These are phyloP conservation scores for Thalassiosira exigua DNA, from an alignment of 352 stramenopile genomes.

Conservation along the genomic window DNA sequence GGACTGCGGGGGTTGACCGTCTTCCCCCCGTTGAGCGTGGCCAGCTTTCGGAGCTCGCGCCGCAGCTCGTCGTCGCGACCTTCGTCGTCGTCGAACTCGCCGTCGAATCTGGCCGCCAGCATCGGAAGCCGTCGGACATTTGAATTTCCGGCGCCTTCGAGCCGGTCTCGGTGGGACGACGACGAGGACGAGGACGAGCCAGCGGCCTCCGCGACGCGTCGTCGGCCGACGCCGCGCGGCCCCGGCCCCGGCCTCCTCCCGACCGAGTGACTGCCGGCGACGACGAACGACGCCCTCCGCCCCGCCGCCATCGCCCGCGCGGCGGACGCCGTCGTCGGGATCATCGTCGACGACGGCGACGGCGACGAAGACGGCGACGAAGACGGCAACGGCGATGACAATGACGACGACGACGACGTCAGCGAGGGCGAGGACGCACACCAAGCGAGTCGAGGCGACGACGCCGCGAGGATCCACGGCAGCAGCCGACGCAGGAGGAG, in stretches of 20 bases:
- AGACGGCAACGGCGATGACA: neutral
- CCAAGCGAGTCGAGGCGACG: too few relatives aligned
- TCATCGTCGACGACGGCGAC: neutral
- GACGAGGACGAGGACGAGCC: neutral
- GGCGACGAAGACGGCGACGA: neutral
- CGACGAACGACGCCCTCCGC: too few relatives aligned
- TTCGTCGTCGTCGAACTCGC: neutral
- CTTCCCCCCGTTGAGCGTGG: conserved; percentile 29
- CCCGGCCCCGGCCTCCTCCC: too few relatives aligned
- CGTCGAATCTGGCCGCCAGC: neutral
- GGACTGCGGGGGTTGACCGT: conserved; percentile 46
- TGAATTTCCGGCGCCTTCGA: neutral
- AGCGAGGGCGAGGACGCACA: too few relatives aligned
- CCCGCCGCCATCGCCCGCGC: too few relatives aligned
- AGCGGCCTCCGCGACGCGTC: too few relatives aligned
- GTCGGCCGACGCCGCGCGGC: too few relatives aligned
- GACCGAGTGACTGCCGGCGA: too few relatives aligned
- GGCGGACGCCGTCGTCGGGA: neutral
- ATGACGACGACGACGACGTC: conserved; percentile 1
- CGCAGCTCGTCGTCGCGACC: conserved; percentile 1
- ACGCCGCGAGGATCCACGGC: too few relatives aligned
- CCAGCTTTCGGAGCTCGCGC: conserved; percentile 4
- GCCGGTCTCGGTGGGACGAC: neutral
- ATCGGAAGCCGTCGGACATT: neutral
- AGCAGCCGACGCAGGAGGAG: too few relatives aligned